Percentiles rank a stretch among this genome's conserved stretches.
Conservation (phyloP, 441 rosid species). For the Theobroma grandiflorum region DNA sequence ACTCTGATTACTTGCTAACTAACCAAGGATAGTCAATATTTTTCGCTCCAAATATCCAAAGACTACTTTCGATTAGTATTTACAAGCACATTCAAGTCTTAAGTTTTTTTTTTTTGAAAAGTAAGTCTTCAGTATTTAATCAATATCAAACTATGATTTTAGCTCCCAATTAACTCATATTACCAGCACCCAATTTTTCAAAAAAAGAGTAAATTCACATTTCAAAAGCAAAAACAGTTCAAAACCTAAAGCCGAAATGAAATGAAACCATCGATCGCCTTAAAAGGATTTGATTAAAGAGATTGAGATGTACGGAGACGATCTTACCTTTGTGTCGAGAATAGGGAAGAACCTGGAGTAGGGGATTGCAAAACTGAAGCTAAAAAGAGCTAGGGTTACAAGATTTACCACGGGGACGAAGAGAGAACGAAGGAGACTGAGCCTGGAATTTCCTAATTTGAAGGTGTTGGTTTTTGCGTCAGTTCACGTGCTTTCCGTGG, state of each 20-base stretch:
- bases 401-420: background rate
- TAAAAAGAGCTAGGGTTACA: conserved; percentile 18
- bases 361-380: conserved; percentile 14
- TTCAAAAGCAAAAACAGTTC: background rate
- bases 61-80: background rate
- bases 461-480: conserved; percentile 9
- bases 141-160: background rate
- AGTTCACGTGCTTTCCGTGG: conserved; percentile 28
- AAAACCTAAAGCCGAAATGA: background rate
- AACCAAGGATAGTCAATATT: background rate
- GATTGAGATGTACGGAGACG: conserved; percentile 26
- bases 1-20: background rate
- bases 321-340: conserved; percentile 26
- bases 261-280: background rate
- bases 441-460: background rate
- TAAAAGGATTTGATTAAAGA: background rate
- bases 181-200: background rate
- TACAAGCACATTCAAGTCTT: background rate
- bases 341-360: background rate
- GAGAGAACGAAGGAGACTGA: background rate
- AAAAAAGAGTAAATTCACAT: background rate
- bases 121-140: background rate
- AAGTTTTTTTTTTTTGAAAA: background rate
- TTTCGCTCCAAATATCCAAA: conserved; percentile 13
- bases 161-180: background rate